Conservation (phyloP, 2,329 filamentous ascomycete species). For the Hirsutella thompsonii region DNA sequence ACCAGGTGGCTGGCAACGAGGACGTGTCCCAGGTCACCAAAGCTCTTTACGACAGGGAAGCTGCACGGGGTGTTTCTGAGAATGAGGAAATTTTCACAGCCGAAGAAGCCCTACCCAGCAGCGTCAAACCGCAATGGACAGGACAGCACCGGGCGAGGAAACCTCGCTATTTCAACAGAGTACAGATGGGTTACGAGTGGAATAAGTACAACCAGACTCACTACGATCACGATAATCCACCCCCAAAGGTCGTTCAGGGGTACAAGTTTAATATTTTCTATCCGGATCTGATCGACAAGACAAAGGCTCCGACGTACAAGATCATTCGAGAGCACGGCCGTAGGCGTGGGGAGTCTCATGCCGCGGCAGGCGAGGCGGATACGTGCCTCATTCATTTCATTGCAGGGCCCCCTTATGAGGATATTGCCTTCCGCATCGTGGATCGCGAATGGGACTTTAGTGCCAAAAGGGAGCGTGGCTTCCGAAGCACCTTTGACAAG, state of each 20-base stretch:
- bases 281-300: conserved; percentile 89
- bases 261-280: conserved; percentile 99
- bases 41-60: conserved; percentile 82
- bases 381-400: conserved; percentile 95
- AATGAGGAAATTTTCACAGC: conserved; percentile 92
- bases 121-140: conserved; percentile 63
- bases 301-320: conserved; percentile 87
- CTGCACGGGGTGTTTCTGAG: conserved; percentile 79
- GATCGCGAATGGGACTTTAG: conserved; percentile 99
- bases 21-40: conserved; percentile 81
- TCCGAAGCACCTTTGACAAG: conserved; percentile 96
- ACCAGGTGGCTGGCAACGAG: conserved; percentile 39
- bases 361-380: conserved; percentile 88
- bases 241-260: conserved; percentile 93
- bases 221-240: conserved; percentile 96
- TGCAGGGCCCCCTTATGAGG: conserved; percentile 88
- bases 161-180: conserved; percentile 92
- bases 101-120: conserved; percentile 60
- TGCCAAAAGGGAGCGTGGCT: conserved; percentile 85
- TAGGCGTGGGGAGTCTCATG: conserved; percentile 81
- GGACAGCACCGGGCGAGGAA: conserved; percentile 81
- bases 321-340: conserved; percentile 90
- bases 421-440: conserved; percentile 92
- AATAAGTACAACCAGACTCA: conserved; percentile 99
- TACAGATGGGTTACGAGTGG: conserved; percentile 99